Evolutionary conservation across 192 early-diverging fungal species (phyloP).

Genomic region (Diversispora epigaea): DNA sequence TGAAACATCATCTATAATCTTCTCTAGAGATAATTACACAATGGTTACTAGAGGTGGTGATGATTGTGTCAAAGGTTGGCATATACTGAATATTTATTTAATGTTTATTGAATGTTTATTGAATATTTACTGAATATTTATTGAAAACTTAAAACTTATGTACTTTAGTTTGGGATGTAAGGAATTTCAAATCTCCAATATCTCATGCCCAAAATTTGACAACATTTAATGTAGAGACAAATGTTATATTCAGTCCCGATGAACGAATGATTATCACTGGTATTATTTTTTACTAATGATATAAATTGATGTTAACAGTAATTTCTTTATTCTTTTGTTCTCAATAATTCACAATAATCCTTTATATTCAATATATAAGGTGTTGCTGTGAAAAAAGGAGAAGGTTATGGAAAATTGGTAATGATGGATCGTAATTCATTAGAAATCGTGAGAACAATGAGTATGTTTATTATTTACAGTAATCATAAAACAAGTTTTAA

Average conservation of each 20-base stretch:
- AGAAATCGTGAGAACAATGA: constrained; percentile 52
- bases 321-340: too few species aligned
- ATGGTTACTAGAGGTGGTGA: constrained; percentile 80
- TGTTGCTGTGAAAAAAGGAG: constrained; percentile 68
- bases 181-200: constrained; percentile 71
- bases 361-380: too few species aligned
- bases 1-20: constrained; percentile 67
- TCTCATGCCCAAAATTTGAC: constrained; percentile 53
- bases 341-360: too few species aligned
- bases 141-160: too few species aligned
- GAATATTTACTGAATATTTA: too few species aligned
- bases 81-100: too few species aligned
- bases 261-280: constrained; percentile 79
- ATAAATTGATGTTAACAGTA: too few species aligned
- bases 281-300: too few species aligned
- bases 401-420: constrained; percentile 62
- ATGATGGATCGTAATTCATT: constrained; percentile 66
- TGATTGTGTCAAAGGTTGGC: constrained; percentile 73
- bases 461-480: constrained; percentile 35
- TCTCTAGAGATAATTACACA: constrained; percentile 63
- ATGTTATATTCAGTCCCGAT: constrained; percentile 82
- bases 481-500: too few species aligned
- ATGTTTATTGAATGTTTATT: too few species aligned
- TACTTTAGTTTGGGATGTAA: constrained; percentile 80
- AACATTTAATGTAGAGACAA: constrained; percentile 70